Evolutionary conservation across 2,329 filamentous ascomycete species (phyloP).

Genomic region (Arthrobotrys sinensis): DNA sequence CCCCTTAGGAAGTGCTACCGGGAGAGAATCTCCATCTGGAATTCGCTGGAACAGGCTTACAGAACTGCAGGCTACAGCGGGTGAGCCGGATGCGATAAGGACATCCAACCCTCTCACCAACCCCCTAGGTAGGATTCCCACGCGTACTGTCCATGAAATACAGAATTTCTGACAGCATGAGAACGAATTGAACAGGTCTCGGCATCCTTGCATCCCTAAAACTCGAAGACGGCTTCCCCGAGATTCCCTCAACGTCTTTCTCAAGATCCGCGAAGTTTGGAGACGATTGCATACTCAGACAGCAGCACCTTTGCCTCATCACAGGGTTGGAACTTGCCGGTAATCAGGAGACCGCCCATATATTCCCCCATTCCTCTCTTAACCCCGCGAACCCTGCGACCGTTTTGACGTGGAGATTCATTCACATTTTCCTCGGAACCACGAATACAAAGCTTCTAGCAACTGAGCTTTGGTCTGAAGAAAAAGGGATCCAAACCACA

Average conservation of each 20-base stretch:
- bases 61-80: too few relatives aligned
- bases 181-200: constrained; percentile 13
- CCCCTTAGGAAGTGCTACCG: too few relatives aligned
- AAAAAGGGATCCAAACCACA: constrained; percentile 22
- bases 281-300: constrained; percentile 1
- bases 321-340: not conserved
- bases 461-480: constrained; percentile 27
- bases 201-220: not conserved
- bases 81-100: too few relatives aligned
- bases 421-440: constrained; percentile 31
- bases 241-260: not conserved
- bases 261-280: constrained; percentile 8
- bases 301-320: not conserved
- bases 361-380: constrained; percentile 35
- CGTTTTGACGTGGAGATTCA: constrained; percentile 35
- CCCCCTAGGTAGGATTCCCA: too few relatives aligned
- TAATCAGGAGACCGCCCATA: not conserved
- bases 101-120: too few relatives aligned
- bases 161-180: too few relatives aligned
- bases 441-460: constrained; percentile 9
- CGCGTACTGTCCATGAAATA: too few relatives aligned
- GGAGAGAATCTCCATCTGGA: not conserved
- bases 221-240: not conserved
- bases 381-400: not conserved
- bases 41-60: not conserved